Percentiles rank a stretch among this genome's conserved stretches.
phyloP scores from a whole-genome alignment of 2,329 filamentous ascomycete genomes.

The Penicillium sp. region DNA sequence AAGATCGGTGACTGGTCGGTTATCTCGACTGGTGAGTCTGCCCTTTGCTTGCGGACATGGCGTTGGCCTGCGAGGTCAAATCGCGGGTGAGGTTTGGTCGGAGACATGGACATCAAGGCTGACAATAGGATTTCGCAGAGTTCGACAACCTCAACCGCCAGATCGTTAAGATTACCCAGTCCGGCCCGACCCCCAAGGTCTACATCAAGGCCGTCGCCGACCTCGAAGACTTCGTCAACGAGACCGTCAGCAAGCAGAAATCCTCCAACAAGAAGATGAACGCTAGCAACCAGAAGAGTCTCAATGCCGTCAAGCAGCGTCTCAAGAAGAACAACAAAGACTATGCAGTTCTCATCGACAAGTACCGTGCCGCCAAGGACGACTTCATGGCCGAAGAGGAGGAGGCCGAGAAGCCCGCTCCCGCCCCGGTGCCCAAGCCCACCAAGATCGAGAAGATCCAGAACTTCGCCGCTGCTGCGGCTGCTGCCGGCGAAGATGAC shows the following conservation, averaged over 20 bases:
- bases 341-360: conserved; percentile 78
- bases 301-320: conserved; percentile 96
- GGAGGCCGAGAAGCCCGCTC: conserved; percentile 55
- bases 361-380: conserved; percentile 79
- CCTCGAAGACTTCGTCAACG: conserved; percentile 89
- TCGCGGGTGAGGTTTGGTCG: not conserved
- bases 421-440: conserved; percentile 49
- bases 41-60: not conserved
- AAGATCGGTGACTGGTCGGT: conserved; percentile 98
- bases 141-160: conserved; percentile 93
- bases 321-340: conserved; percentile 99
- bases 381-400: conserved; percentile 81
- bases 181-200: conserved; percentile 75
- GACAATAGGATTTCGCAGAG: conserved; percentile 50
- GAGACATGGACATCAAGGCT: conserved; percentile 10
- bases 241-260: conserved; percentile 92
- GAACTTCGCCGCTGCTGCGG: conserved; percentile 44
- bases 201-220: conserved; percentile 93
- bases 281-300: conserved; percentile 83
- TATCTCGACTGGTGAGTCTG: conserved; percentile 71
- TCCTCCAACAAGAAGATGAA: conserved; percentile 98
- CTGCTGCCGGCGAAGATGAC: conserved; percentile 60
- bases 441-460: conserved; percentile 38
- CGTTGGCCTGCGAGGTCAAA: not conserved
- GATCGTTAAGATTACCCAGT: conserved; percentile 69